Evolutionary conservation across 345 rosid species (phyloP).

Genomic region (Lepidium africanum): DNA sequence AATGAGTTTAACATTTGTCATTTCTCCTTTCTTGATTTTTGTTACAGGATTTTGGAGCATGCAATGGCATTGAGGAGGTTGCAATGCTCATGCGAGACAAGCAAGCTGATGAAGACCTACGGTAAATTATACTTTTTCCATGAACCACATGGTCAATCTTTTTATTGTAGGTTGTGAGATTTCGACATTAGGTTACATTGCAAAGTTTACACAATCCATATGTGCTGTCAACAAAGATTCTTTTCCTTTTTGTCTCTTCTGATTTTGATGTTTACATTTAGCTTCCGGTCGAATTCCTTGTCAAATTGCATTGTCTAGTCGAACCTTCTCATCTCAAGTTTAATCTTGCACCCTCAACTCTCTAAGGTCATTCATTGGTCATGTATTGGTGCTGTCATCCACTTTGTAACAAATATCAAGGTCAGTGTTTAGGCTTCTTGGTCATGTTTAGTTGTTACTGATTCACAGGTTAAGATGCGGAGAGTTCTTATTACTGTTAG

Average conservation of each 20-base stretch:
- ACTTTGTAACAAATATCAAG: neutral
- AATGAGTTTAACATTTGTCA: neutral
- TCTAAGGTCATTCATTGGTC: neutral
- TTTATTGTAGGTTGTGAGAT: neutral
- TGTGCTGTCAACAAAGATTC: neutral
- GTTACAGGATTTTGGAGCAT: constrained; percentile 73
- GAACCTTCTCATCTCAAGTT: neutral
- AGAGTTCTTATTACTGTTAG: constrained; percentile 84
- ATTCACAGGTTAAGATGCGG: constrained; percentile 76
- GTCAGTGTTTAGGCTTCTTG: neutral
- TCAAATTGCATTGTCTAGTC: neutral
- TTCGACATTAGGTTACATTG: neutral
- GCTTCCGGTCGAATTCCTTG: neutral
- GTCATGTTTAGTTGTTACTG: neutral
- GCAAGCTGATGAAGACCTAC: constrained; percentile 90
- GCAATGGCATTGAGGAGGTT: constrained; percentile 89
- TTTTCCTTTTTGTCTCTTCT: neutral
- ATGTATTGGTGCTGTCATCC: neutral
- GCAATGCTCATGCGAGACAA: constrained; percentile 78
- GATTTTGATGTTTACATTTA: neutral
- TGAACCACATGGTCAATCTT: neutral
- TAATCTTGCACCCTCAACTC: neutral
- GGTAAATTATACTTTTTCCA: constrained; percentile 30
- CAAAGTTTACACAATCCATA: neutral
- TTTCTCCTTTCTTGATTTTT: neutral